Evolutionary conservation across 345 rosid species (phyloP), one percentile per base, ranked within the genome.

Genomic region (Hevea brasiliensis): DNA sequence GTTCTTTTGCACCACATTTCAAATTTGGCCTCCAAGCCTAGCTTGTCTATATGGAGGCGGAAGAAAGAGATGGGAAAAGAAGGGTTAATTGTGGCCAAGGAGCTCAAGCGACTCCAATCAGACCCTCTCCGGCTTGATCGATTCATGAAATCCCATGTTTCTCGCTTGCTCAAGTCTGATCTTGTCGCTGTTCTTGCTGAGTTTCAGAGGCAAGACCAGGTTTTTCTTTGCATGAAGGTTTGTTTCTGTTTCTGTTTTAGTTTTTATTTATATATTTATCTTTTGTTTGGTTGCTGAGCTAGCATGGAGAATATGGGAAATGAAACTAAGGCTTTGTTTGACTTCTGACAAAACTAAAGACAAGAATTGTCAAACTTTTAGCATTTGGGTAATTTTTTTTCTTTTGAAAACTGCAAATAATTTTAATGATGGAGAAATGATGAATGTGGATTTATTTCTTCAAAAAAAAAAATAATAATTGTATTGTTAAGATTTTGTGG

Each of bases 41-140:
- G 96, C 85, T 82, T 95, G 83, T 95, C 97, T n/a, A 89, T 95
- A 87, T 95, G 98, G 98, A 86, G 97, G 83, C 78, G 92, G 80
- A 91, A 90, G 90, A 91, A 92, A 66, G 98, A 91, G 79, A 86
- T 92, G 77, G 88, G 93, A 64, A 92, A 95, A 82, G 97, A 95
- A 67, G 97, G 97, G 5, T 76, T 95, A 68, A 81, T 92, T 54
- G 87, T 81, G 3, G 96, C 98, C 42, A 91, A 92, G 71, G 98
- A 89, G 72, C 90, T 95, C 74, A 92, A 89, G 74, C 89, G 96
- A 8, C 84, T 91, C 14, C 98, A 85, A 21, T 69, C 86, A 58
- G 67, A 92, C 56, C 90, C 84, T 0, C 13, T 87, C 24, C 85
- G 89, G 20, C 86, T 95, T 56, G 88, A 88, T 63, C 84, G 85